Evolutionary conservation across 192 early-diverging fungal species (phyloP), one percentile per base, ranked within the genome.

Genomic region (Coemansia guatemalensis): DNA sequence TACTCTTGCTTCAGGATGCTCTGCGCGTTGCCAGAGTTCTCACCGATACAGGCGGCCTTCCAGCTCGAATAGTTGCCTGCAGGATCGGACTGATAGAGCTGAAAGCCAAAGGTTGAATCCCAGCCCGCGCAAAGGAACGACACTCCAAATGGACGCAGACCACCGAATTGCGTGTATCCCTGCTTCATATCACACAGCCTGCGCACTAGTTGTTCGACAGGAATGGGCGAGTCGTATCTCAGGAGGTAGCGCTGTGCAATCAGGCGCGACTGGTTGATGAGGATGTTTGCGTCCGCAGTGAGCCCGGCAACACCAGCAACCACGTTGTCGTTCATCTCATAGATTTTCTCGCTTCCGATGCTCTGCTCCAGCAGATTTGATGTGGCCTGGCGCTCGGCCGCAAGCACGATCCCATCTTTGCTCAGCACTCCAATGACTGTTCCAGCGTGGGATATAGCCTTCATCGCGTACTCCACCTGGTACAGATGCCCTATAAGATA

Each of bases 391-490:
- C 96, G 96, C 80, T 97, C 95, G 24, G 97, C 97, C 22, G 94
- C 96, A 69, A 99, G 86, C 3, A 99, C 92, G 49, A 98, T 86
- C 49, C 97, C 97, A 59, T 99, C 95, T 48, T 85, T 88, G 50
- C 91, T 84, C 56, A 94, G 85, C 62, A 99, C 89, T 48, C 97
- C 97, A 25, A 99, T 87, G 17, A 92, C 90, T 58, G 92, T 97
- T 49, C 95, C 95, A 26, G 96, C 97, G 64, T 94, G 95, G 6
- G 93, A 95, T 74, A 99, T 98, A 35, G 97, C 96, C 77, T 99
- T 95, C 95, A 99, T 98, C 23, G 97, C 97, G 79, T 99, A 98
- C 83, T 99, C 97, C 60, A 99, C 97, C 84, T 99, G 97, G 82
- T 97, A 95, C 51, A 99, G 82, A n/a, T 94, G 88, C 39, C 95